Evolutionary conservation across 768 basidiomycete genomes (phyloP), one percentile per base, ranked within the genome.

Genomic region (Sistotremastrum niveocremeum): DNA sequence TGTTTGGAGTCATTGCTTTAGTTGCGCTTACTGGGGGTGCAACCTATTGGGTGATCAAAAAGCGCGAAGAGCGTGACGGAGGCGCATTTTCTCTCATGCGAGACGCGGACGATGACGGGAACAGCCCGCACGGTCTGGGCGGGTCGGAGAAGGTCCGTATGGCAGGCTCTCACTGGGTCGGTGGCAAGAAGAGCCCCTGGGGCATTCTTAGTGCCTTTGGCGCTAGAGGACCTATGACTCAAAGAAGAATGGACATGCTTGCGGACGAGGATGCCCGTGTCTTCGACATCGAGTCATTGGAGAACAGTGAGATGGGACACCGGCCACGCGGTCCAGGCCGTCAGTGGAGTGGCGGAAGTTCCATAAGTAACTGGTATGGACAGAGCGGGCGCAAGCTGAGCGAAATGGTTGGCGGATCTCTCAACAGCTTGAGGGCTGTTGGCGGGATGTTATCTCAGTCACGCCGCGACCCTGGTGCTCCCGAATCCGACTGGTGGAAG

Each of bases 1-100:
- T 72, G 0, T 66, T 90, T 39, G 84, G 79, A 9, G 57, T 74
- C 5, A 59, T 84, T 6, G 81, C 67, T 7, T 61, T 82, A 8
- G 45, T 78, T 10, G 70, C 66, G 3, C 57, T 68, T 6, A 65
- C 61, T 9, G 51, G 69, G 0, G 67, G 57, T 1, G 60, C 60
- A 2, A 58, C 68, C 2, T 77, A 69, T 54, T 79, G 48, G 29
- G 42, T 48, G n/a, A 44, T 52, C 33, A 47, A 52, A 4, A 41
- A 40, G 31, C 52, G 50, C 39, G 33, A 37, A 12, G 29, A 39
- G 30, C 45, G 37, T 46, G 45, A 12, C 33, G 45, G 45, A 31
- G 6, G 35, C n/a, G 39, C 10, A 38, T 6, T 12, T 39, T n/a
- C 37, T 6, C 30, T 39, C 37, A 39, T 7, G 8, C 6, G n/a